phyloP scores from a whole-genome alignment of 108 stramenopile species.

The Pseudonitzschia delicatissima region DNA sequence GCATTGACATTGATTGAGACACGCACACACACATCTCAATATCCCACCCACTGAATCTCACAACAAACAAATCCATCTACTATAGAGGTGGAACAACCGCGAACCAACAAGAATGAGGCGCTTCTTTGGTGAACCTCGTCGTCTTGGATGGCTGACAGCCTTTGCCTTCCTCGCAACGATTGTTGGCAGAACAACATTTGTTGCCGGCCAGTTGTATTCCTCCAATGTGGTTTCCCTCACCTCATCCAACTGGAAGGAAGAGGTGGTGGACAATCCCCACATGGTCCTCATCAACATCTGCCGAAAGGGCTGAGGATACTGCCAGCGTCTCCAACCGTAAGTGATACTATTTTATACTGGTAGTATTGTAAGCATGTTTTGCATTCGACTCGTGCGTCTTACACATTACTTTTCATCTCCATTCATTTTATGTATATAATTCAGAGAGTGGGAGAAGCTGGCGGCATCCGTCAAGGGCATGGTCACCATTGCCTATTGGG shows the following conservation, averaged over 20 bases:
- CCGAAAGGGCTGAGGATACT: conserved; percentile 72
- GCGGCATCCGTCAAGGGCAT: conserved; percentile 46
- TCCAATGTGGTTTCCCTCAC: conserved; percentile 61
- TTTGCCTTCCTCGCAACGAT: too few species aligned
- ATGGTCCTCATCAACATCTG: conserved; percentile 68
- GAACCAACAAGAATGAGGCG: too few species aligned
- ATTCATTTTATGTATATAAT: not conserved
- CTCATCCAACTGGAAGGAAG: conserved; percentile 52
- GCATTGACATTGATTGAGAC: too few species aligned
- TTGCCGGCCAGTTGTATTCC: not conserved
- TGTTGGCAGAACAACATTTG: too few species aligned
- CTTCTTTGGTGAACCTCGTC: too few species aligned
- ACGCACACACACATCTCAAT: too few species aligned
- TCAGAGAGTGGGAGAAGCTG: conserved; percentile 64
- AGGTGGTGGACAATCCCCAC: conserved; percentile 57
- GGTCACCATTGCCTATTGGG: conserved; percentile 71
- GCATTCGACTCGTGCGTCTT: not conserved
- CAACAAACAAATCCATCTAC: too few species aligned
- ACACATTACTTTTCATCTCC: not conserved
- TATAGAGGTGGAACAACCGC: too few species aligned
- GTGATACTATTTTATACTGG: too few species aligned
- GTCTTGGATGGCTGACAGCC: too few species aligned
- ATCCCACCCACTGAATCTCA: too few species aligned
- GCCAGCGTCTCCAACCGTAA: conserved; percentile 56
- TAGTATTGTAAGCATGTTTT: too few species aligned